Base-by-base conservation (phyloP, 1,284 basidiomycete genomes). In the Athelia sp. region DNA sequence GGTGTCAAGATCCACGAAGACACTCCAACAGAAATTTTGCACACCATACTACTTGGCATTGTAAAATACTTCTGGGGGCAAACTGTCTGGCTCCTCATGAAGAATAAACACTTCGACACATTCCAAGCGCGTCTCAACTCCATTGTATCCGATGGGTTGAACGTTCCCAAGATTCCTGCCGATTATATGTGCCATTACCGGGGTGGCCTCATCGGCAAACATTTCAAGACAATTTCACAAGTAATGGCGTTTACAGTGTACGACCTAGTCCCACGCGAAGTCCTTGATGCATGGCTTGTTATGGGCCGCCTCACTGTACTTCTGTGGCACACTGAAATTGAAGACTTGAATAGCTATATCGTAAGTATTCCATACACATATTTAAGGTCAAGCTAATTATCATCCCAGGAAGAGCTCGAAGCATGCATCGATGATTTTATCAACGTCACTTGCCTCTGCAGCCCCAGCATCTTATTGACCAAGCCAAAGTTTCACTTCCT, bases 21-120 rank as follows among this genome's bases (percentile, higher is more conserved):
- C 45, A 62, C 59, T 4, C 62, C 62, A 3, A 49, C 50, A 15
- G 61, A 64, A 45, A 53, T 59, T 1, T 50, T 64, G 11, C 62
- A 64, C 46, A 61, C 59, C 0, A 53, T 60, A n/a, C 43, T 62
- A 4, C 52, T 64, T 2, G 61, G 62, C 3, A 32, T 60, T 14
- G 56, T 62, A 14, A 63, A 63, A 46, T 63, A 63, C 45, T 43
- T 55, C 11, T 59, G 56, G 60, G 49, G 49, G 11, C 45, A 53
- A 31, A 50, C 49, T 6, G 15, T 46, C 1, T n/a, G 35, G 11
- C 40, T 47, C 14, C 44, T 53, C 32, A 36, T n/a, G 14, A 29
- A 48, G 15, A 22, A 22, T 17, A 22, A 22, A 40, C 6, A n/a
- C 11, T 57, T 40, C 3, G 48, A n/a, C 6, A 22, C n/a, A 40